A percentile compares a stretch with the other conserved stretches of the same genome.
Conservation (phyloP, 2,329 filamentous ascomycete genomes). For the Sarocladium kiliense region DNA sequence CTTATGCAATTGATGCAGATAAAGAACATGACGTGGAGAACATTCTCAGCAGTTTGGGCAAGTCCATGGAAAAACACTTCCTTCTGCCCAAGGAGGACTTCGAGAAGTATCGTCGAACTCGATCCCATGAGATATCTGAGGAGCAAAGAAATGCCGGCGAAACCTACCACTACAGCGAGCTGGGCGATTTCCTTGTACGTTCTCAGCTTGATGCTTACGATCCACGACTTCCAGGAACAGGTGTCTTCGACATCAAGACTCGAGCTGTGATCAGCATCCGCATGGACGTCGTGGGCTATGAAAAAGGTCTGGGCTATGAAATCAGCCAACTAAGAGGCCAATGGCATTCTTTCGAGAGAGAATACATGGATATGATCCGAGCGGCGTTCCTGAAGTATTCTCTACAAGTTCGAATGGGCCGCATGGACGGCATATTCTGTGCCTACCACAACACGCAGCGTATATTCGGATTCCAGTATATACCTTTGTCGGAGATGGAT, state of each 20-base stretch:
- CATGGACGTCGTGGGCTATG: constrained; percentile 71
- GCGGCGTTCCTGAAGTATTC: constrained; percentile 95
- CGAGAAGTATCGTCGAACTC: constrained; percentile 71
- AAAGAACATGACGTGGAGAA: constrained; percentile 85
- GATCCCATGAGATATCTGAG: constrained; percentile 63
- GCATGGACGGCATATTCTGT: constrained; percentile 98
- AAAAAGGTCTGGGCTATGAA: constrained; percentile 80
- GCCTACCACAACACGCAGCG: constrained; percentile 92
- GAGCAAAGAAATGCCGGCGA: constrained; percentile 69
- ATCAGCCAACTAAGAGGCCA: constrained; percentile 70
- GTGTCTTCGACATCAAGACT: constrained; percentile 96
- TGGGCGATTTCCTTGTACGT: constrained; percentile 87
- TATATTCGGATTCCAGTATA: constrained; percentile 97
- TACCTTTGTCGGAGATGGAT: constrained; percentile 84
- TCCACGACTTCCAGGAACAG: constrained; percentile 76
- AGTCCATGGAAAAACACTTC: constrained; percentile 93
- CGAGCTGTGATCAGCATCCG: constrained; percentile 86
- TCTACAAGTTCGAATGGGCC: constrained; percentile 90
- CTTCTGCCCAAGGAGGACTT: constrained; percentile 79
- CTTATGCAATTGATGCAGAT: constrained; percentile 93
- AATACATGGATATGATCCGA: constrained; percentile 95
- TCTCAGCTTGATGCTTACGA: constrained; percentile 94
- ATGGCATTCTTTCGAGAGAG: constrained; percentile 89
- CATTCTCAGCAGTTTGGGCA: constrained; percentile 85
- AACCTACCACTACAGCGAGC: constrained; percentile 79